Evolutionary conservation across 371 early-diverging fungal species (phyloP).

Genomic region (Mortierella sp.): DNA sequence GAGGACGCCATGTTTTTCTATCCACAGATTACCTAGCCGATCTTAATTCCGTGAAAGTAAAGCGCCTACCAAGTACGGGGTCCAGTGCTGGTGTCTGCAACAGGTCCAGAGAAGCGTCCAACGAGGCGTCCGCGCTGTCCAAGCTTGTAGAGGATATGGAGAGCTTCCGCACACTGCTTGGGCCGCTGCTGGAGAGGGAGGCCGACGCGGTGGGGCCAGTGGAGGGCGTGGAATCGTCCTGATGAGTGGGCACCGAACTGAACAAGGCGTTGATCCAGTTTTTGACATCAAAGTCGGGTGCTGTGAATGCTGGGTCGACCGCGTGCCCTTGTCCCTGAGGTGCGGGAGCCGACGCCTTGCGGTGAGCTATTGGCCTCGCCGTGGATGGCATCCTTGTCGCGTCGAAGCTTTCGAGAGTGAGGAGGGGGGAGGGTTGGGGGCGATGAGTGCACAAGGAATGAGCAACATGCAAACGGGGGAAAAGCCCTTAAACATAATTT

Average conservation of each 20-base stretch:
- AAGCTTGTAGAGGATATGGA: conserved; percentile 13
- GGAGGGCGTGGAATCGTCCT: not conserved
- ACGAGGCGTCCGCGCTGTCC: conserved; percentile 26
- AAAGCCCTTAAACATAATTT: no score
- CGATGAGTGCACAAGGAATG: not conserved
- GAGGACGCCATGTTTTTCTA: no score
- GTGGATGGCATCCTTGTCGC: conserved; percentile 36
- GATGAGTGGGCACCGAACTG: conserved; percentile 19
- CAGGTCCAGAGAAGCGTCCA: conserved; percentile 39
- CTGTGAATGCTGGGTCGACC: conserved; percentile 39
- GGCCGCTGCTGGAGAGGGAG: not conserved
- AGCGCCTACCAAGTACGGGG: conserved; percentile 37
- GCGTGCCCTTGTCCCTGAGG: conserved; percentile 17
- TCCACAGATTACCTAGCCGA: no score
- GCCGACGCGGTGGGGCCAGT: conserved; percentile 1
- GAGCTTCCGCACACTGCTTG: conserved; percentile 1
- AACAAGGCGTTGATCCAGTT: conserved; percentile 71
- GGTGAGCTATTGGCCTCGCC: conserved; percentile 30
- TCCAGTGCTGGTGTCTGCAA: conserved; percentile 46
- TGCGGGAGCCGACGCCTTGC: conserved; percentile 11
- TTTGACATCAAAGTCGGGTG: conserved; percentile 68
- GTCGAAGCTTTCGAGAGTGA: not conserved
- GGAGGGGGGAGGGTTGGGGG: not conserved
- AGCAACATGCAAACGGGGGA: no score
- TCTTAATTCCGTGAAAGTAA: not conserved